Evolutionary conservation across 2,329 filamentous ascomycete species (phyloP).

Genomic region (Aureobasidium melanogenum): DNA sequence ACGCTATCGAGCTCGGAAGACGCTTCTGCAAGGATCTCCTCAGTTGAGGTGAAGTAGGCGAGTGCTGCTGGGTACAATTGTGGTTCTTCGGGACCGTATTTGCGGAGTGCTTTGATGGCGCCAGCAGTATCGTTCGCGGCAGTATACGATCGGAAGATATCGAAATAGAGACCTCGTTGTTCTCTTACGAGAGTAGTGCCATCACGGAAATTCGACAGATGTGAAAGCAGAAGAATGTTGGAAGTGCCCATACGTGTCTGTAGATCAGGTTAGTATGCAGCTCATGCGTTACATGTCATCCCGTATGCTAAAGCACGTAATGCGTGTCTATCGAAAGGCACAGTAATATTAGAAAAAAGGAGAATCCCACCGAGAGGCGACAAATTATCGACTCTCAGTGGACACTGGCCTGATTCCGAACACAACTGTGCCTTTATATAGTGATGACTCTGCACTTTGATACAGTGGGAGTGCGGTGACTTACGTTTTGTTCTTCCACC

Average conservation of each 20-base stretch:
- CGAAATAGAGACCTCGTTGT: conserved; percentile 81
- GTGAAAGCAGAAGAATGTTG: conserved; percentile 85
- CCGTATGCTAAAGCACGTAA: too few species aligned
- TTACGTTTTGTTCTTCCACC: conserved; percentile 66
- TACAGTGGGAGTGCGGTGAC: background rate
- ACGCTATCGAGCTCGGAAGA: conserved; percentile 75
- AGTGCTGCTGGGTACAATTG: conserved; percentile 87
- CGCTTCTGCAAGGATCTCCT: conserved; percentile 72
- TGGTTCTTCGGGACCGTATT: conserved; percentile 86
- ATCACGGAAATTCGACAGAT: conserved; percentile 80
- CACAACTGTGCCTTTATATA: background rate
- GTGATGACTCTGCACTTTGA: too few species aligned
- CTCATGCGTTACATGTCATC: background rate
- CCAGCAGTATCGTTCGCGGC: conserved; percentile 84
- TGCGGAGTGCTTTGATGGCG: conserved; percentile 78
- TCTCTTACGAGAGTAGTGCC: conserved; percentile 90
- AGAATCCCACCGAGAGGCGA: too few species aligned
- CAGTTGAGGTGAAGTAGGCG: conserved; percentile 84
- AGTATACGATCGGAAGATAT: conserved; percentile 95
- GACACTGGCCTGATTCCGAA: too few species aligned
- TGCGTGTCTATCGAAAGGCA: too few species aligned
- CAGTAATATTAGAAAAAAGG: too few species aligned
- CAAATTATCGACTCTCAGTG: too few species aligned
- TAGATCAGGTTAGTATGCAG: background rate
- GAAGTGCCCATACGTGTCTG: conserved; percentile 73